Conservation (phyloP, 2,329 filamentous ascomycete species). For the Pseudophaeomoniella oleicola region DNA sequence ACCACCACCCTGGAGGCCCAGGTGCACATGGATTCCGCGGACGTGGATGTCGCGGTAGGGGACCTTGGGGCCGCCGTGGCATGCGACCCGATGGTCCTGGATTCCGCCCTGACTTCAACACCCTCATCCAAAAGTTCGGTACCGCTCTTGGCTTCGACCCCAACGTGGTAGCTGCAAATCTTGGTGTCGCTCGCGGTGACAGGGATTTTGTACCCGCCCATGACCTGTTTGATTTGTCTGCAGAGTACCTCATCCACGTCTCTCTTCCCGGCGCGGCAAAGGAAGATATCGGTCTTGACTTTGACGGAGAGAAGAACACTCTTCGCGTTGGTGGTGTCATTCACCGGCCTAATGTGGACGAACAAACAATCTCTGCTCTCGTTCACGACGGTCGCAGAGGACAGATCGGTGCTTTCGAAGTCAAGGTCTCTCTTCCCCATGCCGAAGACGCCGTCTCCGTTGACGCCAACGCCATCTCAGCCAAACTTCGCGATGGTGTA, state of each 20-base stretch:
- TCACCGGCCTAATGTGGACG: constrained; percentile 55
- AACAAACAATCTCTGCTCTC: constrained; percentile 51
- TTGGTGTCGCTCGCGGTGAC: constrained; percentile 9
- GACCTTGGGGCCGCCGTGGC: constrained; percentile 9
- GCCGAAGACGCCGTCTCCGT: constrained; percentile 43
- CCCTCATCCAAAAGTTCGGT: constrained; percentile 15
- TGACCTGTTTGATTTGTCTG: constrained; percentile 59
- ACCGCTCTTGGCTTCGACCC: constrained; percentile 17
- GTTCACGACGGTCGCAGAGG: constrained; percentile 57
- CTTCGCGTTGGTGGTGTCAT: constrained; percentile 59
- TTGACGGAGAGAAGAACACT: constrained; percentile 52
- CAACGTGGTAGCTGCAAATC: constrained; percentile 10
- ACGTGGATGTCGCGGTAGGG: constrained; percentile 9
- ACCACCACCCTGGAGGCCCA: constrained; percentile 5
- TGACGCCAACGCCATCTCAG: constrained; percentile 52
- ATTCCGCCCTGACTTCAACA: constrained; percentile 7
- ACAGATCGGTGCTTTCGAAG: constrained; percentile 60
- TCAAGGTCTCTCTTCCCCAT: constrained; percentile 45
- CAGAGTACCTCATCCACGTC: constrained; percentile 53
- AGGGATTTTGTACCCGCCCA: constrained; percentile 22
- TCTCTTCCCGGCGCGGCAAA: constrained; percentile 68
- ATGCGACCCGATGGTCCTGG: constrained; percentile 4
- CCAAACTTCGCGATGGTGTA: constrained; percentile 66
- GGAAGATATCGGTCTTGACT: constrained; percentile 62
- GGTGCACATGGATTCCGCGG: constrained; percentile 6